These are phyloP conservation scores for Lipomyces japonicus DNA, from an alignment of 805 yeast species.

Conservation along the genomic window DNA sequence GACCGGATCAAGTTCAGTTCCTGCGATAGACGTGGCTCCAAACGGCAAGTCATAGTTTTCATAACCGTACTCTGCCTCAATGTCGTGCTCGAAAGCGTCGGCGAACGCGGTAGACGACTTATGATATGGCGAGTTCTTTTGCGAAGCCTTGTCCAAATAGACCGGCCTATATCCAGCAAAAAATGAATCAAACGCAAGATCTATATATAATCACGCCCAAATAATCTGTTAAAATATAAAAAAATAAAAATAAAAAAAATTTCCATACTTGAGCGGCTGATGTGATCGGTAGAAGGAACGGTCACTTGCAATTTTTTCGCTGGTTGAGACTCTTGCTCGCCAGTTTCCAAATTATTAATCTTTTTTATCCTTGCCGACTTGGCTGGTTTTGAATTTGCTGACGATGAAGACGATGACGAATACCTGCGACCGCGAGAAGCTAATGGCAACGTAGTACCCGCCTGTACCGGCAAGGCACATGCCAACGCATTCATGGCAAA, in stretches of 20 bases:
- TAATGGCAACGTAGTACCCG: too few relatives aligned
- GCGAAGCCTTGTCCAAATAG: neutral
- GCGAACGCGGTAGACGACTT: constrained; percentile 1
- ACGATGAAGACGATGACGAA: constrained; percentile 17
- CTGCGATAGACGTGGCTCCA: constrained; percentile 17
- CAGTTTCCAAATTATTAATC: constrained; percentile 2
- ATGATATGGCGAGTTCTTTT: constrained; percentile 1
- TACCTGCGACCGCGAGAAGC: too few relatives aligned
- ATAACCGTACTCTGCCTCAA: constrained; percentile 8
- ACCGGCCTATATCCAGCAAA: constrained; percentile 27
- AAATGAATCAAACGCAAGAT: constrained; percentile 21
- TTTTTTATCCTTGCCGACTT: constrained; percentile 8
- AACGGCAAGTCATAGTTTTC: constrained; percentile 7
- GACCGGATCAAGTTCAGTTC: constrained; percentile 15
- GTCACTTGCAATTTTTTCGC: neutral
- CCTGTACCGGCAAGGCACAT: too few relatives aligned
- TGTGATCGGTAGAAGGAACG: constrained; percentile 7
- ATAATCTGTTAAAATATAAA: neutral
- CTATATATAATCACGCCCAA: constrained; percentile 5
- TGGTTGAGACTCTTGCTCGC: neutral
- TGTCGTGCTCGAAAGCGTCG: constrained; percentile 3
- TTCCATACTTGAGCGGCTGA: constrained; percentile 10
- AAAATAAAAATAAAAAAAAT: neutral
- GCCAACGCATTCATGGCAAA: too few relatives aligned
- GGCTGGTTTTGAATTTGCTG: neutral